phyloP scores from a whole-genome alignment of 305 asterid species.

The Caryopteris hybrid region DNA sequence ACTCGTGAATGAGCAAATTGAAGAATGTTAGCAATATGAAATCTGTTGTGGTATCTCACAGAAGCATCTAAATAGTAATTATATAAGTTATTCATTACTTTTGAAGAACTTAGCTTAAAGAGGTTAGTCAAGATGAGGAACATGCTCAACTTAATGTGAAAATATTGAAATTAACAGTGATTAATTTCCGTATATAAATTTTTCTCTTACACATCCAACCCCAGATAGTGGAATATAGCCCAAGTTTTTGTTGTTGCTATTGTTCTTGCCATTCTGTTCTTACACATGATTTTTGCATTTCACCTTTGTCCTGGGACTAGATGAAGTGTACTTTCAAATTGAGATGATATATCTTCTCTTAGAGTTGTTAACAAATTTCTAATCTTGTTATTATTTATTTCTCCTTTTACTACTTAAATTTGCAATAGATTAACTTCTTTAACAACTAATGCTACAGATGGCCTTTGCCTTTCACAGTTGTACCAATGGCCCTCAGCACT shows the following conservation, averaged over 20 bases:
- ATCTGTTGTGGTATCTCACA: neutral
- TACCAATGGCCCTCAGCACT: conserved; percentile 96
- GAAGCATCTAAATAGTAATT: neutral
- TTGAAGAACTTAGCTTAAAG: neutral
- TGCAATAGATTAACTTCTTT: conserved; percentile 56
- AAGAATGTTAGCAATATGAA: neutral
- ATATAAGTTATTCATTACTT: neutral
- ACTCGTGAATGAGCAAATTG: neutral
- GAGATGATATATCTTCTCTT: neutral
- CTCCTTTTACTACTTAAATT: conserved; percentile 3
- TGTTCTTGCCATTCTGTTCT: neutral
- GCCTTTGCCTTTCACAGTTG: conserved; percentile 98
- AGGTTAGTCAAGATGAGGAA: neutral
- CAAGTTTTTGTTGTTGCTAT: neutral
- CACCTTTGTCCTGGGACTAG: neutral
- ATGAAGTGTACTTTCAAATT: neutral
- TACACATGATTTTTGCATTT: neutral
- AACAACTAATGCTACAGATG: conserved; percentile 95
- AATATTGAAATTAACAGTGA: no score
- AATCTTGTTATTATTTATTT: neutral
- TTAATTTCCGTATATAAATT: no score
- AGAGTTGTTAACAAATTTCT: neutral
- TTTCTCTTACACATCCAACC: neutral
- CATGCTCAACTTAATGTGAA: neutral
- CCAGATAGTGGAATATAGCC: neutral